phyloP scores from a whole-genome alignment of 139 green algal species.

The Axilococcus clingmanii region DNA sequence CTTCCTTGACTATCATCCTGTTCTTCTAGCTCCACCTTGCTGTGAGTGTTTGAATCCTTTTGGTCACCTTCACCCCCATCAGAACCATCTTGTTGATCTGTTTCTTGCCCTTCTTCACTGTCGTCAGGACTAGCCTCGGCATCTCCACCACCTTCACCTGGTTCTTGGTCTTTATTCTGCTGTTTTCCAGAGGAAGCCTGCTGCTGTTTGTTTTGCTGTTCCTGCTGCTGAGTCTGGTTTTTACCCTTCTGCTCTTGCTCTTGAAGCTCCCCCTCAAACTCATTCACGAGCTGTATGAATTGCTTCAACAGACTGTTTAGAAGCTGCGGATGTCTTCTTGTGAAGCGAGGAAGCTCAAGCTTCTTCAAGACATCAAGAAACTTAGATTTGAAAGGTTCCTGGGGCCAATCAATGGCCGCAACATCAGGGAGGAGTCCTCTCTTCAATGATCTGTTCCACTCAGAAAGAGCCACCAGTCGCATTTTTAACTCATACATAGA shows the following conservation, averaged over 20 bases:
- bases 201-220: constrained; percentile 24
- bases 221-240: constrained; percentile 25
- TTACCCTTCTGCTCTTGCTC: constrained; percentile 29
- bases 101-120: not conserved
- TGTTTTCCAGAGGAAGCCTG: constrained; percentile 2
- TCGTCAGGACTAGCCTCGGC: constrained; percentile 13
- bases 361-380: constrained; percentile 42
- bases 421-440: constrained; percentile 40
- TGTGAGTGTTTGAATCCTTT: not conserved
- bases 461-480: constrained; percentile 32
- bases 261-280: constrained; percentile 65
- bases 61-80: not conserved
- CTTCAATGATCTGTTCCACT: constrained; percentile 49
- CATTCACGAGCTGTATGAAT: constrained; percentile 67
- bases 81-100: not conserved
- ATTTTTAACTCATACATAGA: constrained; percentile 36
- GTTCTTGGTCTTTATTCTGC: constrained; percentile 1
- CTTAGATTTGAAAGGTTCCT: constrained; percentile 67
- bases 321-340: constrained; percentile 64
- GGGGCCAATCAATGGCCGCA: constrained; percentile 54
- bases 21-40: constrained; percentile 1
- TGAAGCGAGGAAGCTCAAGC: constrained; percentile 83
- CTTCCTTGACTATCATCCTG: not conserved
- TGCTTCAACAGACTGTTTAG: constrained; percentile 66
- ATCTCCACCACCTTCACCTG: constrained; percentile 16